Base-by-base conservation (phyloP, 345 rosid species). In the Hibiscus tridactylites region DNA sequence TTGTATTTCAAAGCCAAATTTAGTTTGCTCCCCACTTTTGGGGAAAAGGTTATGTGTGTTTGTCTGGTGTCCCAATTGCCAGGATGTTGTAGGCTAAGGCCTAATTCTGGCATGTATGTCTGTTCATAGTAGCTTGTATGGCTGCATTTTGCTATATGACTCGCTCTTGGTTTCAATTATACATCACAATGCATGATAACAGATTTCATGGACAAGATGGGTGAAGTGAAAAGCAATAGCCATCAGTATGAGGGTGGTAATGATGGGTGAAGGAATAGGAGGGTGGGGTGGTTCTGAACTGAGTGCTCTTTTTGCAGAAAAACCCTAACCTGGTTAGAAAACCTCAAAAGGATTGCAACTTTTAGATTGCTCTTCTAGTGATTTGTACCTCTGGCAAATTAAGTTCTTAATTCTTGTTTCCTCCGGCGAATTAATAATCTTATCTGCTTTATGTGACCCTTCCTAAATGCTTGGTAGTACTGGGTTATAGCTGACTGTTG, bases 1-100 rank as follows among this genome's bases (percentile, higher is more conserved):
- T 44, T 65, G 33, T 24, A 65, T 65, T 42, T 44, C 33, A 65
- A 44, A 65, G 17, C 33, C 69, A 44, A 56, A 66, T 66, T 46
- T 47, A 15, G 57, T 66, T 66, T 47, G 47, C 10, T 13, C 21
- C 5, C 56, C 37, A 28, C 35, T 6, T 46, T 46, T 12, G 29
- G 29, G 21, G 0, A 47, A 3, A 28, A 28, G 57, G 21, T 66
- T 66, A 24, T 26, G n/a, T 21, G 70, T 28, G 47, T 66, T 52
- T 65, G 12, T 12, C 47, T 26, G 56, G 37, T 66, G 37, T 46
- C 70, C 70, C 37, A 12, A 13, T 26, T 66, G 5, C 56, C 39
- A 1, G 57, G 15, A 46, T 16, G n/a, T 44, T 66, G 6, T 46
- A 46, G 70, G 56, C 7, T 46, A 66, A 26, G 21, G 54, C 57